A percentile compares a stretch with the other conserved stretches of the same genome.
Conservation (phyloP, 2,329 filamentous ascomycete genomes). For the Cryphonectria radicalis region DNA sequence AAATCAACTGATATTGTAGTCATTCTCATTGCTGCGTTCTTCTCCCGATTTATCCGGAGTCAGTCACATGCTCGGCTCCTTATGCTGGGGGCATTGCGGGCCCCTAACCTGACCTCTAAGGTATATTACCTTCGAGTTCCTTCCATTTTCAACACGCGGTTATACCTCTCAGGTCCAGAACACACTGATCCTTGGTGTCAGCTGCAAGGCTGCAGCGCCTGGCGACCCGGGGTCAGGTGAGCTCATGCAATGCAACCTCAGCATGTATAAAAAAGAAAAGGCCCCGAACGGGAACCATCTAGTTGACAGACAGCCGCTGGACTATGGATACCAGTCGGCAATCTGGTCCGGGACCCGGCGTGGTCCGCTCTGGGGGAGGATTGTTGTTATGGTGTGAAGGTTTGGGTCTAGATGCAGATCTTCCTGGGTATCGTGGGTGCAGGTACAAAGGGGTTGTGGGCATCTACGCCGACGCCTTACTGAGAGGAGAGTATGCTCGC, state of each 20-base stretch:
- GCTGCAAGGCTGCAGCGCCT: background rate
- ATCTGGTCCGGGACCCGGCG: background rate
- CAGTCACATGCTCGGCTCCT: background rate
- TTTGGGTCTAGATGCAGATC: background rate
- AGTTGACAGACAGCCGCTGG: background rate
- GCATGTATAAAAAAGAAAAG: no score
- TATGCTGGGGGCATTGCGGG: background rate
- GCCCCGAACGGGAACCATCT: background rate
- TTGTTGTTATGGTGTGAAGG: background rate
- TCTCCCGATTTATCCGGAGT: background rate
- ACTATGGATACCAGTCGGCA: background rate
- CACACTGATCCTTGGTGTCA: background rate
- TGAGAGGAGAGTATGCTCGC: background rate
- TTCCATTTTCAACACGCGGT: background rate
- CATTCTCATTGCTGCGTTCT: background rate
- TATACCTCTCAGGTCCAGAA: background rate
- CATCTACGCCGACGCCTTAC: background rate
- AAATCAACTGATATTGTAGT: no score
- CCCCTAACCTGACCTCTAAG: no score
- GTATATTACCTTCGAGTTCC: background rate
- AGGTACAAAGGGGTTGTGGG: background rate
- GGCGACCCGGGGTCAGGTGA: background rate
- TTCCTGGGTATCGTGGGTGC: background rate
- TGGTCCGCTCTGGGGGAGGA: background rate
- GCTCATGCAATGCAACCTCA: conserved; percentile 12